phyloP scores from a whole-genome alignment of 176 grass and related monocot genomes.

The Zoysia pacifica region DNA sequence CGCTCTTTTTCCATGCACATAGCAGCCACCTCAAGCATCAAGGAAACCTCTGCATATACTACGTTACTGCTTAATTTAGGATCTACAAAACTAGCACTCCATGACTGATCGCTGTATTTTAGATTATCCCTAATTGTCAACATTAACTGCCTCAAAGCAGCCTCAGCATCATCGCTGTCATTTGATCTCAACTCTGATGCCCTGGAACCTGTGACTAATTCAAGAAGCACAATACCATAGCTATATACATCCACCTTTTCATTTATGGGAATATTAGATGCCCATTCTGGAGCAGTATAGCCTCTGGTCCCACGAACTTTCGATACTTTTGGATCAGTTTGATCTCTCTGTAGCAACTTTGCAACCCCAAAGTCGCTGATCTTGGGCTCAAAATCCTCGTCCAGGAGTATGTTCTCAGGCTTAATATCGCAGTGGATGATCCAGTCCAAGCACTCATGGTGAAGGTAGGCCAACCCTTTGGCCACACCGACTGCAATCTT shows the following conservation, averaged over 20 bases:
- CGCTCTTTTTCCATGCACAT: slow-evolving; percentile 35
- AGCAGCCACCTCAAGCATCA: slow-evolving; percentile 20
- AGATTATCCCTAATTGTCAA: slow-evolving; percentile 12
- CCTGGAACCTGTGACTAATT: slow-evolving; percentile 19
- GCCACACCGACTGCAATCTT: slow-evolving; percentile 29
- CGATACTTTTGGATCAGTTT: slow-evolving; percentile 15
- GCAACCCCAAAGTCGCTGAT: slow-evolving; percentile 40
- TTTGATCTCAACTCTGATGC: background rate
- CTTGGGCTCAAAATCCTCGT: slow-evolving; percentile 36
- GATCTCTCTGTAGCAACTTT: slow-evolving; percentile 33
- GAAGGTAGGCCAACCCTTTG: slow-evolving; percentile 36
- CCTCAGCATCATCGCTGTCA: background rate
- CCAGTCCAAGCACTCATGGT: slow-evolving; percentile 41
- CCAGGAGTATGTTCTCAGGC: slow-evolving; percentile 40
- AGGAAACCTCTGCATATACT: background rate
- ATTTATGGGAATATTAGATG: slow-evolving; percentile 2
- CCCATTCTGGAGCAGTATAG: slow-evolving; percentile 38
- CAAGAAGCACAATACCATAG: slow-evolving; percentile 32
- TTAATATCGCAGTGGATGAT: slow-evolving; percentile 39
- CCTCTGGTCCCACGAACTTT: slow-evolving; percentile 34
- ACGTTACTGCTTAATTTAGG: background rate
- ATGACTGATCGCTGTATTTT: slow-evolving; percentile 17
- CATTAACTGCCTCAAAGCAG: slow-evolving; percentile 7
- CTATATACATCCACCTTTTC: slow-evolving; percentile 44
- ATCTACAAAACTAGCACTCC: slow-evolving; percentile 25